Conservation (phyloP, 2,329 filamentous ascomycete species). For the Pseudogymnoascus sp. region DNA sequence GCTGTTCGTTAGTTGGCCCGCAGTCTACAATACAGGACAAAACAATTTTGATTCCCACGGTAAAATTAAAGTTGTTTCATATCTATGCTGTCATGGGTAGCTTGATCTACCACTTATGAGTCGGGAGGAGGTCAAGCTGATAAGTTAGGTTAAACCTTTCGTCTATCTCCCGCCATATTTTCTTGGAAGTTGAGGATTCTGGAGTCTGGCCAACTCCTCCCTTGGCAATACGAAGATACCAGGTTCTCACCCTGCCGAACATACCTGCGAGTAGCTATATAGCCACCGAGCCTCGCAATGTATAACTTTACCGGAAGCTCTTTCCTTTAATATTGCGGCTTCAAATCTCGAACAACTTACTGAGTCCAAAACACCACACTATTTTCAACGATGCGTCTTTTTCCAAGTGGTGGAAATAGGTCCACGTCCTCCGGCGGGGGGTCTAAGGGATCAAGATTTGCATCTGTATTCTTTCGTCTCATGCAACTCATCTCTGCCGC, state of each 20-base stretch:
- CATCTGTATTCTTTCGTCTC: constrained; percentile 3
- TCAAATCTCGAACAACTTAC: not conserved
- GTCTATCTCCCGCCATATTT: not conserved
- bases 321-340: not conserved
- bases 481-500: constrained; percentile 6
- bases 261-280: not conserved
- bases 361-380: not conserved
- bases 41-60: not conserved
- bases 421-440: not conserved
- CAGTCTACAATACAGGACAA: not conserved
- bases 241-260: not conserved
- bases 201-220: not conserved
- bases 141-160: not conserved
- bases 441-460: not conserved
- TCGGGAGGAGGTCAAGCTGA: not conserved
- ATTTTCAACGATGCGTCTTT: constrained; percentile 5
- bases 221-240: not conserved
- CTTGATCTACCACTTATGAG: not conserved
- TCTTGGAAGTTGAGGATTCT: not conserved
- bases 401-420: constrained; percentile 4
- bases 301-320: not conserved
- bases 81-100: not conserved
- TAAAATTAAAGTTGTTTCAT: not conserved
- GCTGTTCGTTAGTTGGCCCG: not conserved
- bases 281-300: not conserved